Evolutionary conservation across 192 early-diverging fungal genomes (phyloP).

Genomic region (Thamnidium elegans): DNA sequence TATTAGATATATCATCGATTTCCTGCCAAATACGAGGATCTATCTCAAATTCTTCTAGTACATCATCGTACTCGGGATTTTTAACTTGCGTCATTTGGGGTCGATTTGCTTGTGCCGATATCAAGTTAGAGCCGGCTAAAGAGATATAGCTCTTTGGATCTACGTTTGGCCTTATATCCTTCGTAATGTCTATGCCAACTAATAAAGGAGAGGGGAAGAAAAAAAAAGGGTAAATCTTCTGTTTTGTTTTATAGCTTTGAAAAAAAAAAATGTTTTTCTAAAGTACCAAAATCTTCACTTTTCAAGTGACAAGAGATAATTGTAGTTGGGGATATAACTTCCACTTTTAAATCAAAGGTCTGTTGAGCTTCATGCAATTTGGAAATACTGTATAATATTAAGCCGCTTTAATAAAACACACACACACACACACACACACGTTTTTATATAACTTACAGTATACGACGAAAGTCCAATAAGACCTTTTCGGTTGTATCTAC

Average conservation of each 20-base stretch:
- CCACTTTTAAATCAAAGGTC: slow-evolving; percentile 19
- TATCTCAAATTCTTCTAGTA: too few relatives aligned
- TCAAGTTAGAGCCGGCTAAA: too few relatives aligned
- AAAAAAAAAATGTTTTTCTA: too few relatives aligned
- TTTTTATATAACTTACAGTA: slow-evolving; percentile 20
- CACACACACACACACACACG: too few relatives aligned
- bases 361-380: slow-evolving; percentile 15
- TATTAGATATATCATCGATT: too few relatives aligned
- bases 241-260: not conserved
- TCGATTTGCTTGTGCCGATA: too few relatives aligned
- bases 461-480: slow-evolving; percentile 31
- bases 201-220: slow-evolving; percentile 5
- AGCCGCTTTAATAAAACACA: too few relatives aligned
- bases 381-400: slow-evolving; percentile 12
- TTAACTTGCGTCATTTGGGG: too few relatives aligned
- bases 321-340: slow-evolving; percentile 4
- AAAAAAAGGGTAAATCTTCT: not conserved
- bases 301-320: slow-evolving; percentile 23
- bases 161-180: too few relatives aligned
- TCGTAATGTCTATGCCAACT: slow-evolving; percentile 27
- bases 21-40: too few relatives aligned
- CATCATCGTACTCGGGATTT: too few relatives aligned
- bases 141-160: too few relatives aligned
- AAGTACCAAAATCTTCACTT: slow-evolving; percentile 33
- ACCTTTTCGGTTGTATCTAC: slow-evolving; percentile 16